Base-by-base conservation (phyloP, 495 filamentous ascomycete genomes). In the Podospora fimiseda region DNA sequence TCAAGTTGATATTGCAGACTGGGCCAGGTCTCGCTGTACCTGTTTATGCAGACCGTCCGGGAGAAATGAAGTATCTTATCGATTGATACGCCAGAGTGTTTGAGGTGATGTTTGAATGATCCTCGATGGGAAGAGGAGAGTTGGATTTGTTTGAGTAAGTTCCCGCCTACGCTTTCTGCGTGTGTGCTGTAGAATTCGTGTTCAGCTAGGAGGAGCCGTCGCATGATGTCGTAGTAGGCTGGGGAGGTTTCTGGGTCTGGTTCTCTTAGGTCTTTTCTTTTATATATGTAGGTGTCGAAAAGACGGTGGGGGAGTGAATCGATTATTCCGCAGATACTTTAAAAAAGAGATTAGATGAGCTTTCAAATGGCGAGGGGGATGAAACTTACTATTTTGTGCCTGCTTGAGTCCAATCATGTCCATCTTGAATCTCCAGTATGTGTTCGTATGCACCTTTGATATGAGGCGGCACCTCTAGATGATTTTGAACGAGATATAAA, bases 401-500 rank as follows among this genome's bases (percentile, higher is more conserved):
- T 1, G 21, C 49, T 3, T 5, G 24, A 15, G 9, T 5, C 55
- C 55, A 50, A n/a, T 46, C 33, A 9, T 5, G 1, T 9, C 46
- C 40, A 0, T 3, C n/a, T 2, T 19, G 6, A 11, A 11, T 8
- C 4, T 39, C n/a, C n/a, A n/a, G 22, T 13, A 50, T 37, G 1
- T 16, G 21, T 3, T 20, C 1, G 16, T 38, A 24, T 0, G 40
- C 55, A 3, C 1, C 9, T 11, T 22, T 20, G 38, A 58, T 50
- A 6, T 53, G 50, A 1, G 41, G 41, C 9, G 55, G 55, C 45
- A 40, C 55, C 22, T 58, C 50, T 2, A 58, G 33, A 2, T 41
- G 3, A 33, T 50, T 48, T n/a, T 24, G 18, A 7, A 58, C 40
- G 6, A 58, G 13, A n/a, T 58, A 58, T 24, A 36, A 47, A 20